phyloP scores from a whole-genome alignment of 306 rosid genomes.

The Cajanus cajan region DNA sequence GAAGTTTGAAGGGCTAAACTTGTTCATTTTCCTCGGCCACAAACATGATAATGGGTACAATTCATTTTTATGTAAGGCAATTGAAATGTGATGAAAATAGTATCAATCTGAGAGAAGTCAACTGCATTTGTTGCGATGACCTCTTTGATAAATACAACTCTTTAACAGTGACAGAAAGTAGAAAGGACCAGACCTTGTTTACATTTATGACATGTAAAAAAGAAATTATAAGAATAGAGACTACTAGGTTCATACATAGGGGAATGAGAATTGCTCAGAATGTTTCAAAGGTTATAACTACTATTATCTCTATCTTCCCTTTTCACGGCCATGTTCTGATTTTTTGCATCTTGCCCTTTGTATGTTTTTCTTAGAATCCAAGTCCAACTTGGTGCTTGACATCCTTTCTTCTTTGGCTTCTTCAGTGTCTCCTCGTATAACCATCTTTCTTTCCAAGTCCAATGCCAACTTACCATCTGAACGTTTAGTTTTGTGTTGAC shows the following conservation, averaged over 20 bases:
- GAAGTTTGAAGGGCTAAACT: not conserved
- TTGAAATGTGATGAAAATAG: not conserved
- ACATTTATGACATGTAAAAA: constrained; percentile 34
- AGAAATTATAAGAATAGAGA: constrained; percentile 32
- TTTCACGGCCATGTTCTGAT: constrained; percentile 64
- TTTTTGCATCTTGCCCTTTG: constrained; percentile 60
- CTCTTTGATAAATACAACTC: constrained; percentile 19
- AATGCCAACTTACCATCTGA: constrained; percentile 48
- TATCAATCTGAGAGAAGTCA: not conserved
- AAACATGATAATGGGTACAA: not conserved
- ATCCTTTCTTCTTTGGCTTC: constrained; percentile 41
- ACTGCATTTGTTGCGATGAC: constrained; percentile 17
- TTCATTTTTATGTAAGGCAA: not conserved
- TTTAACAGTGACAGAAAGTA: constrained; percentile 19
- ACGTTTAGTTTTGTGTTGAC: constrained; percentile 39
- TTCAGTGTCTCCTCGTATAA: constrained; percentile 42
- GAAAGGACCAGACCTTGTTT: constrained; percentile 29
- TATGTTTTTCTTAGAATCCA: constrained; percentile 52
- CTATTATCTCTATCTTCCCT: constrained; percentile 49
- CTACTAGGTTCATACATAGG: constrained; percentile 28
- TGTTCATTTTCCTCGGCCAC: not conserved
- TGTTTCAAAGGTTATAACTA: constrained; percentile 15
- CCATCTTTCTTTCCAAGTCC: constrained; percentile 49
- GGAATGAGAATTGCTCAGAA: constrained; percentile 22
- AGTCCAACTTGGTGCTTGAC: constrained; percentile 45